Evolutionary conservation across 495 filamentous ascomycete genomes (phyloP).

Genomic region (Terfezia boudieri): DNA sequence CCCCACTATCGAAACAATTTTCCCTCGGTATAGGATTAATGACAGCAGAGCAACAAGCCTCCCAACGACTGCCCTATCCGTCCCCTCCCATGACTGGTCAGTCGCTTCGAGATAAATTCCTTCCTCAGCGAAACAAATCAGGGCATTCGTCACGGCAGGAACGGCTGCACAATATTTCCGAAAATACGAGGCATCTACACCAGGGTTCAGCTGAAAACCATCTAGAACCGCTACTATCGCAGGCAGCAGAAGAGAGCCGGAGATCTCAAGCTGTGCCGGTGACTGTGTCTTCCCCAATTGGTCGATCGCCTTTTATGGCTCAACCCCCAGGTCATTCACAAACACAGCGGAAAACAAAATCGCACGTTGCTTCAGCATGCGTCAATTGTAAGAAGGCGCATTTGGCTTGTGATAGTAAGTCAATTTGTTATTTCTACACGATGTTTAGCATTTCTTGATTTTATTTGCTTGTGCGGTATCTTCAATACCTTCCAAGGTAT

Average conservation of each 20-base stretch:
- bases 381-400: slow-evolving; percentile 96
- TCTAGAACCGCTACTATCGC: slow-evolving; percentile 16
- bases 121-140: not conserved
- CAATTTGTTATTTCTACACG: slow-evolving; percentile 22
- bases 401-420: slow-evolving; percentile 53
- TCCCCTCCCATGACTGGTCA: slow-evolving; percentile 75
- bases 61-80: slow-evolving; percentile 42
- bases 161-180: slow-evolving; percentile 1
- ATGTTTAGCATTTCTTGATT: slow-evolving; percentile 2
- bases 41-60: slow-evolving; percentile 44
- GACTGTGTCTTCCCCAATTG: slow-evolving; percentile 13
- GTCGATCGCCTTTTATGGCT: slow-evolving; percentile 17
- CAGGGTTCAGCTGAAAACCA: slow-evolving; percentile 9
- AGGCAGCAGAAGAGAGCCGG: slow-evolving; percentile 8
- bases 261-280: slow-evolving; percentile 18
- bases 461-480: not conserved
- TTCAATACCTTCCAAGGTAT: not conserved
- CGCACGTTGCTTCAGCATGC: slow-evolving; percentile 89
- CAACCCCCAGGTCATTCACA: slow-evolving; percentile 30
- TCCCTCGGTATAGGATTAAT: slow-evolving; percentile 47
- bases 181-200: slow-evolving; percentile 2
- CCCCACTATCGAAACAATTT: slow-evolving; percentile 39
- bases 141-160: slow-evolving; percentile 1
- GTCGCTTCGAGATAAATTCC: not conserved
- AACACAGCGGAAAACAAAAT: slow-evolving; percentile 59